Base-by-base conservation (phyloP, 2,329 filamentous ascomycete species). In the Pestalotiopsis sp. region DNA sequence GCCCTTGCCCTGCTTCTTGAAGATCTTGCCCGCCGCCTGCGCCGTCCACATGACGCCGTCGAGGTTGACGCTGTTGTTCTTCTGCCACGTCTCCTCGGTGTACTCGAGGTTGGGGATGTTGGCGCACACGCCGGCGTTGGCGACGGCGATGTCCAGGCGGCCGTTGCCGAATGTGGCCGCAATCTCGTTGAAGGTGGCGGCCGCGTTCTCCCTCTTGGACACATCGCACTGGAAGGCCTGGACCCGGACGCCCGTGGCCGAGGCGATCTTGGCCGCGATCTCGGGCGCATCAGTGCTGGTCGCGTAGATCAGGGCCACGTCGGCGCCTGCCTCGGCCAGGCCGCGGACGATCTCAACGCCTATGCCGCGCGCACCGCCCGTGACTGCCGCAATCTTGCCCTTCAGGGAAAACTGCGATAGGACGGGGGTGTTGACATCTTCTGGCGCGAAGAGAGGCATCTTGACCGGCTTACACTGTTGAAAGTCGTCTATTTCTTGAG, bases 1-100 rank as follows among this genome's bases (percentile, higher is more conserved):
- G 74, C 97, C 86, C 1, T 94, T 94, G 66, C 94, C 94, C 78
- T 97, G 92, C 85, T 95, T 95, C 62, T 89, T 89, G 60, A 97
- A 86, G 56, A 97, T 87, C 12, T 89, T 93, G 11, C 91, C 93
- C 0, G 91, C 92, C 0, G 88, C 89, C 74, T 87, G 87, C 52
- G 92, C 93, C 76, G 90, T 93, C 85, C 93, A 95, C 81, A 92
- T 94, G 56, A 91, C 91, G 65, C 92, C 91, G 78, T 93, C 91
- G 58, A 60, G 31, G 81, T 97, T 97, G 83, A 97, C 92, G 82
- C 97, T 92, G 75, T 85, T 86, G 39, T 92, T 92, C 70, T 87
- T 83, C 59, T 90, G 86, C 66, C 86, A 86, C n/a, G 84, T 85
- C 60, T 82, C 74, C 36, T 80, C 75, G 2, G 82, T 83, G 2